phyloP scores from a whole-genome alignment of 1,284 basidiomycete species.

The Fistulinella cinereoalba region DNA sequence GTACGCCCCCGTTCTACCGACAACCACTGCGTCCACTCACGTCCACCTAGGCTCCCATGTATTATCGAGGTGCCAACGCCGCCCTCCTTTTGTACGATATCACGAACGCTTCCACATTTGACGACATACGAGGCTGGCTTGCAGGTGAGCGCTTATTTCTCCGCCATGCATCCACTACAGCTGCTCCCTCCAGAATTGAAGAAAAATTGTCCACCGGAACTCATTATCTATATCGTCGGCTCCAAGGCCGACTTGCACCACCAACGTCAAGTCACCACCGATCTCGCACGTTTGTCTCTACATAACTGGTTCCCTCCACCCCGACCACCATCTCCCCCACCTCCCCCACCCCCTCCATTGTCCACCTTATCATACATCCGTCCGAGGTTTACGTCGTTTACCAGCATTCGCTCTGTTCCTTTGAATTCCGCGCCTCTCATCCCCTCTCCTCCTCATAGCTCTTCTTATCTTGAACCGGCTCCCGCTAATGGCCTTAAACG shows the following conservation, averaged over 20 bases:
- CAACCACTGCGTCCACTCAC: slow-evolving; percentile 15
- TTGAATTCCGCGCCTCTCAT: slow-evolving; percentile 37
- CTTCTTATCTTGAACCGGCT: slow-evolving; percentile 53
- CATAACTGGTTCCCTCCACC: slow-evolving; percentile 83
- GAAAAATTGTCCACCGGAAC: slow-evolving; percentile 79
- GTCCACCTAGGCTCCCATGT: slow-evolving; percentile 84
- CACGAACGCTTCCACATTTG: slow-evolving; percentile 86
- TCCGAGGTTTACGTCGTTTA: slow-evolving; percentile 81
- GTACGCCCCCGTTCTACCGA: slow-evolving; percentile 42
- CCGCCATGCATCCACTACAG: slow-evolving; percentile 5
- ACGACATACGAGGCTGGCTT: slow-evolving; percentile 91
- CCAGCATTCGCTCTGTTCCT: slow-evolving; percentile 63
- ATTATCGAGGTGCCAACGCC: slow-evolving; percentile 97
- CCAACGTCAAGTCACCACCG: slow-evolving; percentile 71
- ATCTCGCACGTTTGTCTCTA: slow-evolving; percentile 76
- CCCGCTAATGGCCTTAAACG: slow-evolving; percentile 43
- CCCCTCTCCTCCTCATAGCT: slow-evolving; percentile 46
- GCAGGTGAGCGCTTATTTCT: slow-evolving; percentile 53
- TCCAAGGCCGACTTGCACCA: slow-evolving; percentile 80
- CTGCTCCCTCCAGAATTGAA: slow-evolving; percentile 64
- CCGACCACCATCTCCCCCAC: slow-evolving; percentile 56
- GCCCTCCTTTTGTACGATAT: slow-evolving; percentile 98
- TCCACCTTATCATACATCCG: slow-evolving; percentile 80
- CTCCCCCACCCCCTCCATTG: slow-evolving; percentile 54
- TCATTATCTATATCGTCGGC: slow-evolving; percentile 91